Conservation (phyloP, 2,329 filamentous ascomycete species). For the Trichoderma semiorbis region DNA sequence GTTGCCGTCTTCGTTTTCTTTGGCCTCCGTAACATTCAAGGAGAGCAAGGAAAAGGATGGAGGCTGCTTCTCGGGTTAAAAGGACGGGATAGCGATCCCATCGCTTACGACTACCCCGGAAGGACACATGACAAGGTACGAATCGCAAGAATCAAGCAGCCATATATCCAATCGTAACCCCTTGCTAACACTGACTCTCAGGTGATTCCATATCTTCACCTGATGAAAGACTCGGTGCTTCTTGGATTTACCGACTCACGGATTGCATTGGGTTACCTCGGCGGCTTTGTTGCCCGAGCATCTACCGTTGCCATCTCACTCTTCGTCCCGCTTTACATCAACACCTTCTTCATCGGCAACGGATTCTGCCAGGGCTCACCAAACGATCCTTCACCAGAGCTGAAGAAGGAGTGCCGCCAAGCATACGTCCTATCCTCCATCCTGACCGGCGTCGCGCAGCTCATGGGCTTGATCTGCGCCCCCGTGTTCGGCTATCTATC, state of each 20-base stretch:
- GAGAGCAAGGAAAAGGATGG: conserved; percentile 77
- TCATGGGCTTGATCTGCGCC: conserved; percentile 78
- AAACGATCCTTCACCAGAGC: conserved; percentile 63
- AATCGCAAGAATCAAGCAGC: not conserved
- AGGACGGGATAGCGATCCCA: conserved; percentile 23
- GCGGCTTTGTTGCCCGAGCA: conserved; percentile 90
- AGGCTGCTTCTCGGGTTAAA: conserved; percentile 49
- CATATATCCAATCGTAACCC: not conserved
- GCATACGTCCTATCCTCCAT: conserved; percentile 88
- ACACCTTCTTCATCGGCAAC: conserved; percentile 79
- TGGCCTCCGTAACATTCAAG: conserved; percentile 65
- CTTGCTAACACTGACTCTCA: conserved; percentile 17
- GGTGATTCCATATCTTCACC: conserved; percentile 54
- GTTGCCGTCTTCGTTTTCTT: conserved; percentile 75
- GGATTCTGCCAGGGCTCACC: conserved; percentile 72
- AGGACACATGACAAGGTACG: conserved; percentile 28
- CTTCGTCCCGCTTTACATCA: conserved; percentile 90
- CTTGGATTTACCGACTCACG: conserved; percentile 72
- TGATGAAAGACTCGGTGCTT: conserved; percentile 60
- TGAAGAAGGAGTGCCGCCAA: conserved; percentile 78
- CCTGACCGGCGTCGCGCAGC: conserved; percentile 83
- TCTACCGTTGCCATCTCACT: conserved; percentile 93
- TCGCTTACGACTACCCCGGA: not conserved
- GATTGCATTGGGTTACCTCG: conserved; percentile 84
- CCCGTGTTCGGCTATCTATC: conserved; percentile 84